These are phyloP conservation scores for Biscutella laevigata DNA, from an alignment of 441 rosid species.

Conservation along the genomic window DNA sequence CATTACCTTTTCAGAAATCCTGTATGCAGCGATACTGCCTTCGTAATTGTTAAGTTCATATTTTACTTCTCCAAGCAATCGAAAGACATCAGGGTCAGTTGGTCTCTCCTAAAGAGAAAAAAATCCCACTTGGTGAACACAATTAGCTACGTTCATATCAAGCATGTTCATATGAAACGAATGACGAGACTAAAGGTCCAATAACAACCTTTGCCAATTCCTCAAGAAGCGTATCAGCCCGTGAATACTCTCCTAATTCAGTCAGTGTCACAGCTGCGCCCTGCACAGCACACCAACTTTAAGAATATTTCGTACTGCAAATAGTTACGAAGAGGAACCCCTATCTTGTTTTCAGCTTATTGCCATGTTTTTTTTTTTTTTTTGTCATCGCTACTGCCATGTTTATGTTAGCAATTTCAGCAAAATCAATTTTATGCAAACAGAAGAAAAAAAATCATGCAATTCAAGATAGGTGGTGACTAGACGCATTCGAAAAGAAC, in stretches of 20 bases:
- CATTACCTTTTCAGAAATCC: conserved; percentile 51
- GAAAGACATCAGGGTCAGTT: conserved; percentile 67
- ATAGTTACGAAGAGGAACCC: conserved; percentile 10
- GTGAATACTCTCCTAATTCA: conserved; percentile 71
- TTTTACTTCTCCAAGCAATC: conserved; percentile 90
- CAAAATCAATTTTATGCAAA: background rate
- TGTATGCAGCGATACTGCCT: conserved; percentile 82
- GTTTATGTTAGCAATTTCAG: background rate
- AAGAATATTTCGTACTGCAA: conserved; percentile 7
- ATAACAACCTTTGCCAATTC: conserved; percentile 63
- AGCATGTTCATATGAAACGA: conserved; percentile 4
- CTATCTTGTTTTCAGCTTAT: background rate
- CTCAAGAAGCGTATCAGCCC: conserved; percentile 58
- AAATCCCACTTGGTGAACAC: conserved; percentile 13
- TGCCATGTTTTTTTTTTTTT: background rate
- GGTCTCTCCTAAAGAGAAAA: conserved; percentile 57
- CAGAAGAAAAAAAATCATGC: background rate
- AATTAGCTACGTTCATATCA: conserved; percentile 19
- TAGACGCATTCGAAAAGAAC: background rate
- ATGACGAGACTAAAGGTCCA: conserved; percentile 11
- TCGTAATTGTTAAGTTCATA: conserved; percentile 77
- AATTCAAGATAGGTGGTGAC: background rate
- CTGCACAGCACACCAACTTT: conserved; percentile 39
- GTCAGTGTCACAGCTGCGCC: conserved; percentile 82
- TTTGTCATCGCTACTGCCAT: too few relatives aligned